Base-by-base conservation (phyloP, 768 basidiomycete genomes). In the Glaciozyma antarctica region DNA sequence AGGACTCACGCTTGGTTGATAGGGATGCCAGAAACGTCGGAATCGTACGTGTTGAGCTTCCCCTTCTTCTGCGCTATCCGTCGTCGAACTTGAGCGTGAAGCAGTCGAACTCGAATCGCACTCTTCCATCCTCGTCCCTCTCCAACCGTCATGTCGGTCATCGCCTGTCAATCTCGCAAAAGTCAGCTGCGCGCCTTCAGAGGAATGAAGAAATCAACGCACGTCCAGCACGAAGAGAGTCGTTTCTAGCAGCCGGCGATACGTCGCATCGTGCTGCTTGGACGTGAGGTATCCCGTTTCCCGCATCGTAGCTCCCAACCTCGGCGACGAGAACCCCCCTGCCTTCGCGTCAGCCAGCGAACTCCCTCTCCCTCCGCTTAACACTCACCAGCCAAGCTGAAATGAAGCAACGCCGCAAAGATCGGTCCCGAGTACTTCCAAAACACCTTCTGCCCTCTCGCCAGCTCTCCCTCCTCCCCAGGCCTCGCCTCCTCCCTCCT, bases 281-380 rank as follows among this genome's bases (percentile, higher is more conserved):
- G 71, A 72, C 1, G 75, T 77, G 17, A 77, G 53, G 62, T 77
- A 77, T 56, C 66, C 71, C 13, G 76, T 77, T 66, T 76, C 75
- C 32, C 68, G 56, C 63, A 77, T 66, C 8, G 73, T 74, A 15
- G 71, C 63, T 41, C 73, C 66, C 15, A 75, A 63, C 19, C 71
- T 57, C 17, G 69, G 68, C 3, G 75, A 68, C 4, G 73, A 72
- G 64, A 76, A 76, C 4, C 75, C 75, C 19, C 68, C 73, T 60
- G 47, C 22, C 8, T 38, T n/a, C 17, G 30, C 48, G 17, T 43
- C 55, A 54, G 44, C 44, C 41, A 22, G 21, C 26, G n/a, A 43
- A 43, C 21, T 24, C 52, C 12, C 26, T 21, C 26, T 15, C 30
- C 16, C 12, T 3, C 24, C 3, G 16, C 22, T 21, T 52, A 55